phyloP scores from a whole-genome alignment of 2,329 filamentous ascomycete species.

The Fusarium sp. region DNA sequence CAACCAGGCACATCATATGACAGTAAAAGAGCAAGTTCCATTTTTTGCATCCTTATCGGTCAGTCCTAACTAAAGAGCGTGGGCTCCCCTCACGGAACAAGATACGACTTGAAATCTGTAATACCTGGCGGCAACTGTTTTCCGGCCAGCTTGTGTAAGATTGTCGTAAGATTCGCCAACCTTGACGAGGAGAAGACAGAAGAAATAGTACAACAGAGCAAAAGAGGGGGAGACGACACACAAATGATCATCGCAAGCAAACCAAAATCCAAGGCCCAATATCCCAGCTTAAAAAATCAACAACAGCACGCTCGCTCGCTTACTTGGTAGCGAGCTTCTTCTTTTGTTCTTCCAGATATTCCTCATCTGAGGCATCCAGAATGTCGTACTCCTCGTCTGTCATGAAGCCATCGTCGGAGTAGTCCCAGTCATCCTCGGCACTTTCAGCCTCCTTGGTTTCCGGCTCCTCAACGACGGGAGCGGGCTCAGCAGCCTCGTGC shows the following conservation, averaged over 20 bases:
- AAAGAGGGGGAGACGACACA: conserved; percentile 36
- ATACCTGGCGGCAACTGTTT: conserved; percentile 20
- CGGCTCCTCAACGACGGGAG: conserved; percentile 66
- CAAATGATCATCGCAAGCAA: conserved; percentile 15
- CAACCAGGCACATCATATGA: not conserved
- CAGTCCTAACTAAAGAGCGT: conserved; percentile 45
- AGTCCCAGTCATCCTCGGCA: conserved; percentile 71
- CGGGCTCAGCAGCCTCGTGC: conserved; percentile 73
- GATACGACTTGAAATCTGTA: conserved; percentile 24
- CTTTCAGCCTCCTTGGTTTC: conserved; percentile 60
- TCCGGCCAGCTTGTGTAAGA: conserved; percentile 10
- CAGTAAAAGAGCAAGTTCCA: conserved; percentile 30
- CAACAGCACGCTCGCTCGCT: conserved; percentile 20
- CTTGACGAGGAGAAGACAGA: conserved; percentile 32
- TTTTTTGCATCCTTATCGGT: conserved; percentile 40
- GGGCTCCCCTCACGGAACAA: conserved; percentile 34
- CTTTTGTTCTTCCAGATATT: conserved; percentile 72
- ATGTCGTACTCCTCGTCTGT: conserved; percentile 99
- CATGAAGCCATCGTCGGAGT: conserved; percentile 81
- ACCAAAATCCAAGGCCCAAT: conserved; percentile 37
- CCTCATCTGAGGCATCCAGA: conserved; percentile 93
- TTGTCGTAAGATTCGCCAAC: conserved; percentile 12
- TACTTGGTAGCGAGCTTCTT: conserved; percentile 55
- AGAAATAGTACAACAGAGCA: conserved; percentile 42
- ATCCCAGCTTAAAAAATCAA: conserved; percentile 33